Evolutionary conservation across 179 eudicot genomes (phyloP), one percentile per base, ranked within the genome.

Genomic region (Silene noctiflora): DNA sequence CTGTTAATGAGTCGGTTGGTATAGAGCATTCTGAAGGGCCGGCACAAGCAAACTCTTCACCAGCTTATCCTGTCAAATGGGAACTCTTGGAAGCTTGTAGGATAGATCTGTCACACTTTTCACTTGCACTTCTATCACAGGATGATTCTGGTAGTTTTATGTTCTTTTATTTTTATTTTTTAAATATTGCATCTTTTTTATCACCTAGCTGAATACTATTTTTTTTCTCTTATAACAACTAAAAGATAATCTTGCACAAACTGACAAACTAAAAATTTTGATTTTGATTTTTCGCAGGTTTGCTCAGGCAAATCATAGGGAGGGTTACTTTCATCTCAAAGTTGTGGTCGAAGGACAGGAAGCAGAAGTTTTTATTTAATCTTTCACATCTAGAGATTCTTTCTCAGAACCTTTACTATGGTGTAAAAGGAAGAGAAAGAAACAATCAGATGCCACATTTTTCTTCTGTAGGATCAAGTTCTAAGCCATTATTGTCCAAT

Each of bases 131-230:
- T 66, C 85, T 96, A 33, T 85, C 86, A 67, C 76, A 77, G 72
- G 90, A 93, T 83, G 89, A 85, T 79, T 83, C 88, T 78, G 94
- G 99, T 96, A 88, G 56, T 51, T 76, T 53, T 65, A 39, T 70
- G 19, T 21, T 74, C 60, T 29, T 39, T 73, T 68, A 11, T 33
- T 7, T 25, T 25, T 27, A 8, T 46, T 46, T 46, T 11, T 46
- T 46, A 46, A 11, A 31, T 53, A 7, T 35, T 19, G 42, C 51
- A 58, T 13, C 22, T 71, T 29, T 72, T 17, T 31, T 31, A 22
- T 70, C 22, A 29, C 39, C 33, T 48, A n/a, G 19, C 31, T 67
- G 21, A 55, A 53, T 24, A 19, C 6, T 21, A 56, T n/a, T 56
- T n/a, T 56, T 4, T 56, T n/a, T 17, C 20, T n/a, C 20, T 21